phyloP scores from a whole-genome alignment of 176 grass and related monocot species.

The Ensete glaucum region DNA sequence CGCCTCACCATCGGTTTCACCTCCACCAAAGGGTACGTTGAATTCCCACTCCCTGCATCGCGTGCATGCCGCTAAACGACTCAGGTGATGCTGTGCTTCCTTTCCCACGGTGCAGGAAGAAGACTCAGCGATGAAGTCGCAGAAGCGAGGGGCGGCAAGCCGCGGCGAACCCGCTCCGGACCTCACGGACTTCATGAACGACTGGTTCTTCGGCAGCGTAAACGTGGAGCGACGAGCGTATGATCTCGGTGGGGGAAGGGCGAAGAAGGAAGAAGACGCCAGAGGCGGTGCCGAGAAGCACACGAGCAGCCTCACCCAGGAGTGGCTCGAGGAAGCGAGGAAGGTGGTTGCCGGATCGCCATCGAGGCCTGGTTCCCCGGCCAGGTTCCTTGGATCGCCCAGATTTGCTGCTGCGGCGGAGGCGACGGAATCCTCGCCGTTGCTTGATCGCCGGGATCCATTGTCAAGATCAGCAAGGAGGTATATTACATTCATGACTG shows the following conservation, averaged over 20 bases:
- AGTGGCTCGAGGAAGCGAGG: conserved; percentile 59
- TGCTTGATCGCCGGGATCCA: conserved; percentile 53
- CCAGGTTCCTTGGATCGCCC: conserved; percentile 27
- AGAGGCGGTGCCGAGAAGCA: conserved; percentile 9
- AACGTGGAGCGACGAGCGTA: conserved; percentile 11
- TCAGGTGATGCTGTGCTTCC: neutral
- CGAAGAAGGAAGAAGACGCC: conserved; percentile 23
- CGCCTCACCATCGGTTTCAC: too few species aligned
- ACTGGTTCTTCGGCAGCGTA: conserved; percentile 68
- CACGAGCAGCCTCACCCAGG: conserved; percentile 43
- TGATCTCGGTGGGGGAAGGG: conserved; percentile 31
- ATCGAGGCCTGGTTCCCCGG: conserved; percentile 30
- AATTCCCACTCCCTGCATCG: too few species aligned
- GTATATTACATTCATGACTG: neutral
- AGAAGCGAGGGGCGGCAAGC: neutral
- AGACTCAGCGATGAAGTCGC: neutral
- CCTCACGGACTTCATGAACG: conserved; percentile 67
- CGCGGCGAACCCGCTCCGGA: conserved; percentile 21
- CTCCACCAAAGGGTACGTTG: too few species aligned
- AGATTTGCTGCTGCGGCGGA: conserved; percentile 33
- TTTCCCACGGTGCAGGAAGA: neutral
- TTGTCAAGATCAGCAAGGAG: conserved; percentile 57
- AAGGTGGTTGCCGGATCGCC: conserved; percentile 49
- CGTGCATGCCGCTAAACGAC: too few species aligned
- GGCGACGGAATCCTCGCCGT: conserved; percentile 24